Conservation (phyloP, 495 filamentous ascomycete species). For the Durotheca rogersii region DNA sequence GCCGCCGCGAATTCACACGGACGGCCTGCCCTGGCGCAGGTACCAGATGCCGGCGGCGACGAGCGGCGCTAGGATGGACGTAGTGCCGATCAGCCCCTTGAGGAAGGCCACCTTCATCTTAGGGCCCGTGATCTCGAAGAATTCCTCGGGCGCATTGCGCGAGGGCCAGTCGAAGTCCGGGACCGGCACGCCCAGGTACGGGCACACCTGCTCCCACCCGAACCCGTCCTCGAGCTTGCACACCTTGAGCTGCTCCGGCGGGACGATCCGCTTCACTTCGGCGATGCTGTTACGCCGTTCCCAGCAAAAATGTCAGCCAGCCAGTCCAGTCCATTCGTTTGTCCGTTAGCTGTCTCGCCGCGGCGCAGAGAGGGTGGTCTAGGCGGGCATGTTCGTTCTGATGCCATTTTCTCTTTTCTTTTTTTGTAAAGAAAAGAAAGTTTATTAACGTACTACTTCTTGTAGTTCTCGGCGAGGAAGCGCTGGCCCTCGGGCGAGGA, state of each 20-base stretch:
- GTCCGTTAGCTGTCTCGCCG: no score
- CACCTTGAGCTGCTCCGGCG: constrained; percentile 31
- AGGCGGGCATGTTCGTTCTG: no score
- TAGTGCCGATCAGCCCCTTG: constrained; percentile 20
- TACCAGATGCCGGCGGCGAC: constrained; percentile 27
- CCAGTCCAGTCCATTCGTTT: no score
- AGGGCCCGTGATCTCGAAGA: constrained; percentile 5
- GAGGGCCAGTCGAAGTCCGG: constrained; percentile 32
- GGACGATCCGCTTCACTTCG: constrained; percentile 35
- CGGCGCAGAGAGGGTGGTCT: no score
- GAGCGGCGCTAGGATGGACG: constrained; percentile 21
- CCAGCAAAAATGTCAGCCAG: no score
- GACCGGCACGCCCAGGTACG: constrained; percentile 30
- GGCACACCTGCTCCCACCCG: constrained; percentile 38
- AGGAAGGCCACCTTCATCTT: constrained; percentile 10
- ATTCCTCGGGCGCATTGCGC: constrained; percentile 30
- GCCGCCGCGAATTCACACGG: constrained; percentile 4
- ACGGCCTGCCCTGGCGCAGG: constrained; percentile 7
- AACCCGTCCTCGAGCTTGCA: constrained; percentile 37
- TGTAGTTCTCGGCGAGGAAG: constrained; percentile 30
- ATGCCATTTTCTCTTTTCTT: no score
- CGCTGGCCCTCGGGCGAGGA: constrained; percentile 16
- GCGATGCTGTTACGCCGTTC: constrained; percentile 33
- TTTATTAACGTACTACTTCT: constrained; percentile 27
- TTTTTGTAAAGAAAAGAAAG: no score